Evolutionary conservation across 768 basidiomycete species (phyloP).

Genomic region (Panaeolus cyanescens): DNA sequence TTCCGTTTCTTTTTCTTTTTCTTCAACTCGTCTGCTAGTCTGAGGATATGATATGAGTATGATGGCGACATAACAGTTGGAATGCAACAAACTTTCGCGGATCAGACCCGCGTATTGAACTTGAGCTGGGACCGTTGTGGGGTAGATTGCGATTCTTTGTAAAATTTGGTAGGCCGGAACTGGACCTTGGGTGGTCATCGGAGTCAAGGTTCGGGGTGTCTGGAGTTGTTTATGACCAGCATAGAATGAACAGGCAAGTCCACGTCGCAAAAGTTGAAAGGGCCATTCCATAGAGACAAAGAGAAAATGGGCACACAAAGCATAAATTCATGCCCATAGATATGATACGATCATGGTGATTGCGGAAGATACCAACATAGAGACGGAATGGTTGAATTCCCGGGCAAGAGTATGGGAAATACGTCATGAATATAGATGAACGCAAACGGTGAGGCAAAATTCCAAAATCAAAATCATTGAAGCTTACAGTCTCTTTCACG

Average conservation of each 20-base stretch:
- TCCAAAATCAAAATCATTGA: slow-evolving; percentile 16
- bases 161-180: slow-evolving; percentile 30
- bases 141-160: slow-evolving; percentile 52
- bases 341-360: neutral
- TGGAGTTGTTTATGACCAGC: slow-evolving; percentile 9
- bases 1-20: slow-evolving; percentile 89
- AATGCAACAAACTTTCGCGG: slow-evolving; percentile 22
- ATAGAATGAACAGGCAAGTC: neutral
- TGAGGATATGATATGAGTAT: slow-evolving; percentile 11
- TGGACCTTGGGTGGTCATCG: slow-evolving; percentile 48
- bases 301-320: neutral
- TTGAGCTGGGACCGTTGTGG: slow-evolving; percentile 22
- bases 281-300: slow-evolving; percentile 1
- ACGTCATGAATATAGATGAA: slow-evolving; percentile 17
- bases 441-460: slow-evolving; percentile 22
- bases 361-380: neutral
- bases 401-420: neutral
- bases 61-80: slow-evolving; percentile 1
- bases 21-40: slow-evolving; percentile 54
- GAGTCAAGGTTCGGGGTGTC: slow-evolving; percentile 47
- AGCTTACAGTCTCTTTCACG: slow-evolving; percentile 77
- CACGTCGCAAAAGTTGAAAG: slow-evolving; percentile 4
- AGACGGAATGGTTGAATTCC: slow-evolving; percentile 2
- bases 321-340: neutral
- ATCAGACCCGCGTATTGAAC: slow-evolving; percentile 5